phyloP scores from a whole-genome alignment of 148 eudicot genomes.

The Cornus suecica region DNA sequence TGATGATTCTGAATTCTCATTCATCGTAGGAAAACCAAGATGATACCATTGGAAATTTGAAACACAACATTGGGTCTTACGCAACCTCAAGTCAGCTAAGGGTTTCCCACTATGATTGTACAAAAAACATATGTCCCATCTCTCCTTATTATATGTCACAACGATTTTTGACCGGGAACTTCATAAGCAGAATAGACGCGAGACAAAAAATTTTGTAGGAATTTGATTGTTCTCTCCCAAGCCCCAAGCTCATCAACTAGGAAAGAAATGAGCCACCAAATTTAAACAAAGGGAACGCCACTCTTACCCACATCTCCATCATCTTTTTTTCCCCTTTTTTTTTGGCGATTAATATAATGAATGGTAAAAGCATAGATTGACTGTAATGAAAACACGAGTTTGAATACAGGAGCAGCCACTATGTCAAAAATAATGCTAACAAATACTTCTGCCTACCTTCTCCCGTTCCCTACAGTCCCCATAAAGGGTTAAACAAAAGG shows the following conservation, averaged over 20 bases:
- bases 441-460: too few relatives aligned
- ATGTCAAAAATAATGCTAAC: too few relatives aligned
- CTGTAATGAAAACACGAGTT: too few relatives aligned
- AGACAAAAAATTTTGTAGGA: not conserved
- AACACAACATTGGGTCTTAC: not conserved
- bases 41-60: not conserved
- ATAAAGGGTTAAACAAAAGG: too few relatives aligned
- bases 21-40: not conserved
- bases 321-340: too few relatives aligned
- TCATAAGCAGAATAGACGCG: not conserved
- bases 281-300: not conserved
- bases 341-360: too few relatives aligned
- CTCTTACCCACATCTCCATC: not conserved
- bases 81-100: not conserved
- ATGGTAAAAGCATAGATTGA: too few relatives aligned
- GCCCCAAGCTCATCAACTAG: not conserved
- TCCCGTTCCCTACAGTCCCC: too few relatives aligned
- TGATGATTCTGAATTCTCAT: not conserved
- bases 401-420: too few relatives aligned
- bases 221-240: too few relatives aligned
- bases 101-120: not conserved
- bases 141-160: too few relatives aligned
- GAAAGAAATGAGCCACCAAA: not conserved
- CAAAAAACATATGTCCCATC: not conserved
- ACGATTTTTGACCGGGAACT: not conserved